These are phyloP conservation scores for Calocybe gangraenosa DNA, from an alignment of 768 basidiomycete genomes.

Conservation along the genomic window DNA sequence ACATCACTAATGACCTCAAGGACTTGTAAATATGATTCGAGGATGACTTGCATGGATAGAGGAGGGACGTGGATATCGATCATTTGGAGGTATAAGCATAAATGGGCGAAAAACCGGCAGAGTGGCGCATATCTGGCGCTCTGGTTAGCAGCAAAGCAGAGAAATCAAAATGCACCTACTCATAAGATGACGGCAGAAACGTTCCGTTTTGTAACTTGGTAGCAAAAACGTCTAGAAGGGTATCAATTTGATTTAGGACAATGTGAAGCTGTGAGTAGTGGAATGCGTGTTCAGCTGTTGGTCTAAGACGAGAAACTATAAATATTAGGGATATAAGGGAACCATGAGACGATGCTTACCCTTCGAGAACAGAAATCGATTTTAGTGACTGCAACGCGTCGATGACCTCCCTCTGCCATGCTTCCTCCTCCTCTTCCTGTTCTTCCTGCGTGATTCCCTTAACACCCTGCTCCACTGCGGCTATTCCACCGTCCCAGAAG, in stretches of 20 bases:
- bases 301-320: constrained; percentile 29
- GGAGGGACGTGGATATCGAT: constrained; percentile 74
- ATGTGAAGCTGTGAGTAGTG: constrained; percentile 80
- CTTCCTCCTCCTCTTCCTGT: constrained; percentile 44
- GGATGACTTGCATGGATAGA: constrained; percentile 70
- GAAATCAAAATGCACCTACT: constrained; percentile 40
- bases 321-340: neutral
- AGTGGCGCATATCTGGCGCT: constrained; percentile 56
- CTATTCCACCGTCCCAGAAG: constrained; percentile 74
- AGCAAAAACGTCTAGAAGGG: constrained; percentile 68
- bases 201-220: constrained; percentile 47
- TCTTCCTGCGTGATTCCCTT: constrained; percentile 22
- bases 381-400: constrained; percentile 54
- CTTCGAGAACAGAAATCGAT: constrained; percentile 57
- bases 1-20: constrained; percentile 58
- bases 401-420: constrained; percentile 66
- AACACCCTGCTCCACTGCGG: constrained; percentile 38
- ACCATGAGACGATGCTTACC: constrained; percentile 31
- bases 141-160: neutral
- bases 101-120: constrained; percentile 90
- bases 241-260: constrained; percentile 64
- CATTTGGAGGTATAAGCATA: constrained; percentile 84
- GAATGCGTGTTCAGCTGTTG: constrained; percentile 69
- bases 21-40: constrained; percentile 85
- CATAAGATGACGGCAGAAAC: constrained; percentile 43